A percentile compares a stretch with the other conserved stretches of the same genome.
These are phyloP conservation scores for Suillus decipiens DNA, from an alignment of 768 basidiomycete genomes.

Conservation along the genomic window DNA sequence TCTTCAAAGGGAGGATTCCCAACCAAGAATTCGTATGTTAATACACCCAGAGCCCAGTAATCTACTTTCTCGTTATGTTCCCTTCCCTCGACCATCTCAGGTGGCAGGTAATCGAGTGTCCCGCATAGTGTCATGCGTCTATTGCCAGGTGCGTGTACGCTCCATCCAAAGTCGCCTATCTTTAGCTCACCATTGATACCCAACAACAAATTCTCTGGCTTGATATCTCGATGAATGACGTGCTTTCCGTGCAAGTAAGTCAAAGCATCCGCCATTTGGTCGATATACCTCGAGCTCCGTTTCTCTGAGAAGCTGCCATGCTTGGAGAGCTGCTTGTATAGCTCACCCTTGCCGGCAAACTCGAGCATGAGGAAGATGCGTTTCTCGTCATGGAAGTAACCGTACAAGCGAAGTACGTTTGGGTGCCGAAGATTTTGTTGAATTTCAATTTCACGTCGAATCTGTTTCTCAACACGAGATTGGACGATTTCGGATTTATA, in stretches of 20 bases:
- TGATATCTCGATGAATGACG: constrained; percentile 98
- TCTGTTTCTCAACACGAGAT: constrained; percentile 93
- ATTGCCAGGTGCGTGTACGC: constrained; percentile 92
- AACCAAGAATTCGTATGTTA: constrained; percentile 92
- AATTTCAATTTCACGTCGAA: constrained; percentile 96
- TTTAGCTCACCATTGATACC: constrained; percentile 97
- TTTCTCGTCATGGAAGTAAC: constrained; percentile 98
- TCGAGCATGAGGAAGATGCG: constrained; percentile 98
- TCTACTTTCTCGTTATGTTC: constrained; percentile 92
- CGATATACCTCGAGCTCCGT: constrained; percentile 86
- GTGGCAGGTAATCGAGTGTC: constrained; percentile 94
- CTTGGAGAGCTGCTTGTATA: constrained; percentile 94
- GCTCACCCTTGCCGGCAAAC: constrained; percentile 94
- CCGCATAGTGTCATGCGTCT: constrained; percentile 91
- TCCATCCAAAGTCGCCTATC: constrained; percentile 99
- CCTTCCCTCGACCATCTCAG: constrained; percentile 96
- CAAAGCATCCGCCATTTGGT: constrained; percentile 97
- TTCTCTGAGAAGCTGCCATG: constrained; percentile 86
- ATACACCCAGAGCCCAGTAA: constrained; percentile 95
- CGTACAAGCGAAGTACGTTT: constrained; percentile 90
- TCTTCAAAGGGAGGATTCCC: constrained; percentile 90
- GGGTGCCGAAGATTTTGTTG: constrained; percentile 96
- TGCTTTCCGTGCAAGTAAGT: constrained; percentile 92
- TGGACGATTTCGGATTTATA: constrained; percentile 96
- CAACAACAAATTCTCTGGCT: constrained; percentile 94